Percentiles rank a stretch among this genome's conserved stretches.
Evolutionary conservation across 352 stramenopile genomes (phyloP).

Genomic region (Pythium pyrilobum): DNA sequence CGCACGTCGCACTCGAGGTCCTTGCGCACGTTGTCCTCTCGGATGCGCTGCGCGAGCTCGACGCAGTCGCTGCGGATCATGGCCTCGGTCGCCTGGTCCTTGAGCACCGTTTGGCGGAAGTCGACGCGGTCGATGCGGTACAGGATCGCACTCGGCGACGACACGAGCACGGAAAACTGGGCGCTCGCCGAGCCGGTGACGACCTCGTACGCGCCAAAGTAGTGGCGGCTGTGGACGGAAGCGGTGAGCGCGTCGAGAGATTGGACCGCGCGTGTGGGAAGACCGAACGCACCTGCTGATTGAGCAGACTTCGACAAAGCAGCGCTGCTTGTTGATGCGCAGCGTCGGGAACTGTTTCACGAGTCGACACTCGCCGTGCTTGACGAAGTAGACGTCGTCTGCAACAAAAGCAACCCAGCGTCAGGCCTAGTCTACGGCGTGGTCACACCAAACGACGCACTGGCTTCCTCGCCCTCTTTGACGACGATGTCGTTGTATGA

Average conservation of each 20-base stretch:
- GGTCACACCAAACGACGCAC: too few relatives aligned
- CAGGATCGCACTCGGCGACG: constrained; percentile 47
- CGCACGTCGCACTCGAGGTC: constrained; percentile 42
- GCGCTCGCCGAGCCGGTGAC: constrained; percentile 30
- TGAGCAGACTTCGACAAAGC: constrained; percentile 52
- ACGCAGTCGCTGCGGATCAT: constrained; percentile 36
- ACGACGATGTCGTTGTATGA: constrained; percentile 68
- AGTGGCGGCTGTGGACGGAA: constrained; percentile 47
- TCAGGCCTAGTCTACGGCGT: too few relatives aligned
- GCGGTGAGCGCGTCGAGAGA: too few relatives aligned
- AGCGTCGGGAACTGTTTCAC: constrained; percentile 40
- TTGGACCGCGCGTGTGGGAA: too few relatives aligned
- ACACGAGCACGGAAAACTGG: constrained; percentile 53
- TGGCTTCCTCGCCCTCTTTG: constrained; percentile 43
- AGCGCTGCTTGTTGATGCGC: constrained; percentile 15
- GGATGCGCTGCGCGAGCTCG: constrained; percentile 31
- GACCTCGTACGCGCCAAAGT: constrained; percentile 59
- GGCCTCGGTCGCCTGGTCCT: constrained; percentile 44
- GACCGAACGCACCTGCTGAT: constrained; percentile 32
- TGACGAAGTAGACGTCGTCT: constrained; percentile 65
- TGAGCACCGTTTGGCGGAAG: constrained; percentile 59
- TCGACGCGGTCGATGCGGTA: constrained; percentile 68
- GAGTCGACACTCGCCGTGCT: constrained; percentile 57
- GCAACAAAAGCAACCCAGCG: neutral
- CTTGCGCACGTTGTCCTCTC: constrained; percentile 31